A percentile compares a stretch with the other conserved stretches of the same genome.
These are phyloP conservation scores for Suillus brevipes DNA, from an alignment of 768 basidiomycete species.

Conservation along the genomic window DNA sequence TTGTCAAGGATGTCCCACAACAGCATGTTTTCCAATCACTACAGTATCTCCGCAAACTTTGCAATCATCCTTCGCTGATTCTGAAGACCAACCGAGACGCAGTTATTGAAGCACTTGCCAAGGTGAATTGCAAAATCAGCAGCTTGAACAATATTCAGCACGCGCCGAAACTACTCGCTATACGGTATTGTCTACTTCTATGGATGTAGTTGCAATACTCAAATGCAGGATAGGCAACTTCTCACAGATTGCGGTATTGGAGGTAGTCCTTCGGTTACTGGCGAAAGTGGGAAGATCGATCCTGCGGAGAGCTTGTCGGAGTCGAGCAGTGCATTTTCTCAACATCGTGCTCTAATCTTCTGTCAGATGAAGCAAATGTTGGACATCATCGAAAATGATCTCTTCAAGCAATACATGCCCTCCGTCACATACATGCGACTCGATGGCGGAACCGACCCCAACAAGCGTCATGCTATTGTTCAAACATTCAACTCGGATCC, in stretches of 20 bases:
- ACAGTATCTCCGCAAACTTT: conserved; percentile 95
- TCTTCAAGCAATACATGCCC: conserved; percentile 92
- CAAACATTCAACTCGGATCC: conserved; percentile 99
- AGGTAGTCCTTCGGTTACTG: conserved; percentile 34
- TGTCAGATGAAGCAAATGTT: conserved; percentile 99
- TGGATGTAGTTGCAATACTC: not conserved
- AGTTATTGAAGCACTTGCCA: conserved; percentile 55
- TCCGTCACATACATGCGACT: conserved; percentile 98
- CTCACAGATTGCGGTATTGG: conserved; percentile 95
- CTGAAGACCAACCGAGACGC: conserved; percentile 70
- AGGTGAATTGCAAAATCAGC: conserved; percentile 47
- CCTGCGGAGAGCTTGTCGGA: conserved; percentile 57
- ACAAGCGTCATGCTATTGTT: conserved; percentile 93
- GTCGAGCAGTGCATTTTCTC: conserved; percentile 65
- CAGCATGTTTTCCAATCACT: conserved; percentile 96
- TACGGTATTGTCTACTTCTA: conserved; percentile 58
- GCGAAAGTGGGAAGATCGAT: conserved; percentile 68
- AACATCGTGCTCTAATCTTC: conserved; percentile 98
- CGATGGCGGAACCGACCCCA: conserved; percentile 89
- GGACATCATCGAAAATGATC: conserved; percentile 91
- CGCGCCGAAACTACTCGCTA: conserved; percentile 90
- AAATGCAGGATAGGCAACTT: conserved; percentile 66
- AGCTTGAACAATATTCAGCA: conserved; percentile 78
- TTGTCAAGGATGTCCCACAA: conserved; percentile 47
- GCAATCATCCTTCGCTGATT: conserved; percentile 95